Evolutionary conservation across 345 rosid genomes (phyloP).

Genomic region (Anastatica hierochuntica): DNA sequence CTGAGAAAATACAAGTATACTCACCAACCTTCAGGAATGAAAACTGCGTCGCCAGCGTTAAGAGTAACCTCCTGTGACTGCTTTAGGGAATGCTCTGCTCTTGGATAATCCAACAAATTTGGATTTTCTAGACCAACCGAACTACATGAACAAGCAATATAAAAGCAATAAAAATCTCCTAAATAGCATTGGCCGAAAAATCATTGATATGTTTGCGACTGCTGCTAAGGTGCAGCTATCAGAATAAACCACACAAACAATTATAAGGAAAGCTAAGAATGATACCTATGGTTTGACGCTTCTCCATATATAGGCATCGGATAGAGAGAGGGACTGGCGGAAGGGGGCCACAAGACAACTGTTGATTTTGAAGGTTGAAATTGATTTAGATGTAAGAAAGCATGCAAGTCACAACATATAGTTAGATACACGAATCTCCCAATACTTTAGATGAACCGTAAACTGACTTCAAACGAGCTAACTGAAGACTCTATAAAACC

Average conservation of each 20-base stretch:
- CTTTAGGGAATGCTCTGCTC: conserved; percentile 47
- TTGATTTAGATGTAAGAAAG: background rate
- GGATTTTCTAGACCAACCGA: conserved; percentile 58
- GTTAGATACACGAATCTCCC: background rate
- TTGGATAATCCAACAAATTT: conserved; percentile 54
- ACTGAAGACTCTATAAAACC: background rate
- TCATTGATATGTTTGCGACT: background rate
- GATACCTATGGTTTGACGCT: conserved; percentile 90
- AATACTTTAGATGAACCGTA: conserved; percentile 5
- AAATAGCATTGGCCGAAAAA: background rate
- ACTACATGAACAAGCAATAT: conserved; percentile 33
- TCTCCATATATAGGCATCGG: conserved; percentile 87
- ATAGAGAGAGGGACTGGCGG: conserved; percentile 69
- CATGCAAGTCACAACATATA: background rate
- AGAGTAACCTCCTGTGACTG: conserved; percentile 64
- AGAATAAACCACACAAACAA: background rate
- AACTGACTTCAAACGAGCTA: conserved; percentile 10
- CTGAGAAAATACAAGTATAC: conserved; percentile 24
- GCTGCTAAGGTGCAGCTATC: background rate
- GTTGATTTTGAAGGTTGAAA: conserved; percentile 17
- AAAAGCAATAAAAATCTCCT: conserved; percentile 2
- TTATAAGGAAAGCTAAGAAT: conserved; percentile 2
- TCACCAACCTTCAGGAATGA: conserved; percentile 99
- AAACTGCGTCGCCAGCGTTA: conserved; percentile 80
- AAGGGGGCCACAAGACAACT: conserved; percentile 91